Conservation (phyloP, 2,329 filamentous ascomycete genomes). For the Boeremia exigua region DNA sequence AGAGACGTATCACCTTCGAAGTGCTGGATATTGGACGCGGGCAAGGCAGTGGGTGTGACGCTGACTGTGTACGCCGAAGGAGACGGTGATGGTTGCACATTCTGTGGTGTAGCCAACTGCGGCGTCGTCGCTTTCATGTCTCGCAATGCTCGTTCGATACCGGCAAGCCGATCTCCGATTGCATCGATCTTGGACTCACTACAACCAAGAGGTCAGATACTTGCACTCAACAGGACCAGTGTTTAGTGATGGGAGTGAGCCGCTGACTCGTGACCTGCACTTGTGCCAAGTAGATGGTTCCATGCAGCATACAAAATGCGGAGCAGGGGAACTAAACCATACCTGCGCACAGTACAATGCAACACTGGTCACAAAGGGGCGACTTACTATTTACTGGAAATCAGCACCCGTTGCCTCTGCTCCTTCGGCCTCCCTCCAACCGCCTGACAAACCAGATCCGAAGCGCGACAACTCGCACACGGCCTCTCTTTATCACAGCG, state of each 20-base stretch:
- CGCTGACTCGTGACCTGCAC: neutral
- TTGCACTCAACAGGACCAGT: neutral
- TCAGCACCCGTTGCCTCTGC: conserved; percentile 37
- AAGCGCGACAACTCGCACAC: conserved; percentile 47
- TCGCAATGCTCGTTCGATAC: conserved; percentile 38
- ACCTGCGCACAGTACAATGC: no score
- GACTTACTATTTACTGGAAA: conserved; percentile 48
- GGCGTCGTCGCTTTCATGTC: conserved; percentile 6
- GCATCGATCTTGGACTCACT: conserved; percentile 50
- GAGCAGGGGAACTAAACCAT: no score
- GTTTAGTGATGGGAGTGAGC: neutral
- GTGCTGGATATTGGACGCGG: conserved; percentile 38
- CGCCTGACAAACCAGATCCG: conserved; percentile 44
- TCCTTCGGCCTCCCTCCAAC: conserved; percentile 31
- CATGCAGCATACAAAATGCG: neutral
- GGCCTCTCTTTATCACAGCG: conserved; percentile 42
- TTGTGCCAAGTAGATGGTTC: neutral
- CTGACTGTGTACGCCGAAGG: conserved; percentile 34
- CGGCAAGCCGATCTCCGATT: conserved; percentile 32
- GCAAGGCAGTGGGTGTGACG: conserved; percentile 33
- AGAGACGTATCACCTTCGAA: conserved; percentile 17
- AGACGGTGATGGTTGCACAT: neutral
- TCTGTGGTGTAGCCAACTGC: neutral
- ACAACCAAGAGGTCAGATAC: neutral
- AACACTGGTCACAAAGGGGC: no score